phyloP scores from a whole-genome alignment of 139 green algal species.

The Zygnema cylindricum region DNA sequence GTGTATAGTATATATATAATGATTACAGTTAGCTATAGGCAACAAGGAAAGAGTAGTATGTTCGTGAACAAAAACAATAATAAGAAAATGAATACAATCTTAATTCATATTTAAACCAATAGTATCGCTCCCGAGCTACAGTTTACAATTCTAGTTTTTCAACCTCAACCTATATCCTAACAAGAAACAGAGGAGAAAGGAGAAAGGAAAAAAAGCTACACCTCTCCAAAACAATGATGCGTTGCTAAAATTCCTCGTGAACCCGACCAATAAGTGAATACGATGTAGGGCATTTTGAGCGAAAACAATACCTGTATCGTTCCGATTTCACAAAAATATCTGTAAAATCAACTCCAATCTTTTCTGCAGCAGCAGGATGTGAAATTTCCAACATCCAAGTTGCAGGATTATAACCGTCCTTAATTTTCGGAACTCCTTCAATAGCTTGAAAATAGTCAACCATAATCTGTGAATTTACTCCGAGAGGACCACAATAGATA shows the following conservation, averaged over 20 bases:
- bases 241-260: no score
- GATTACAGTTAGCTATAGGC: not conserved
- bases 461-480: conserved; percentile 69
- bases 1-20: not conserved
- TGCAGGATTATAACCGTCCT: conserved; percentile 73
- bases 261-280: no score
- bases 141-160: no score
- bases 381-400: conserved; percentile 82
- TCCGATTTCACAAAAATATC: conserved; percentile 38
- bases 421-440: conserved; percentile 43
- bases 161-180: no score
- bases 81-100: not conserved
- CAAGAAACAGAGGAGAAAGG: no score
- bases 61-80: not conserved
- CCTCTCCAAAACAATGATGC: no score
- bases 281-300: no score
- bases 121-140: no score
- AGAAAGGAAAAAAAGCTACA: no score
- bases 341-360: conserved; percentile 47
- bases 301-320: conserved; percentile 35
- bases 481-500: conserved; percentile 85
- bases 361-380: conserved; percentile 3
- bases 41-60: no score
- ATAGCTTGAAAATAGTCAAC: conserved; percentile 52
- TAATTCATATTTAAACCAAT: not conserved